Percentiles rank a stretch among this genome's conserved stretches.
These are phyloP conservation scores for Tephrocybe sp. DNA, from an alignment of 768 basidiomycete species.

Conservation along the genomic window DNA sequence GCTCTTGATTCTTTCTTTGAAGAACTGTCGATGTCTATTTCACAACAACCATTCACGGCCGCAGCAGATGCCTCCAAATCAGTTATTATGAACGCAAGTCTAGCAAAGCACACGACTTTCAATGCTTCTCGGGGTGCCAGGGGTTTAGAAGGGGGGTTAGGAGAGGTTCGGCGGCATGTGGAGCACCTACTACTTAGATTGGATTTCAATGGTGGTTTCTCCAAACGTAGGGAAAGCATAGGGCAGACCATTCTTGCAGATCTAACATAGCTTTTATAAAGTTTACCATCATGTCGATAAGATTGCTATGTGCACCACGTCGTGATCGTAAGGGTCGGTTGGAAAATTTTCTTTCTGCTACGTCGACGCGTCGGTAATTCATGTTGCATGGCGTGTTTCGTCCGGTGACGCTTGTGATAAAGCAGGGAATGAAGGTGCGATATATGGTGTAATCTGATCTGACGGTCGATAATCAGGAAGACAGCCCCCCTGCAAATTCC, in stretches of 20 bases:
- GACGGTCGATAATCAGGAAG: constrained; percentile 21
- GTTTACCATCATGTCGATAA: constrained; percentile 17
- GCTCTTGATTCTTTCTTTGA: constrained; percentile 80
- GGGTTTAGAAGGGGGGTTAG: constrained; percentile 53
- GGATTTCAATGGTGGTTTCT: constrained; percentile 83
- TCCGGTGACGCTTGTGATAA: constrained; percentile 6
- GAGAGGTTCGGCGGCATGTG: constrained; percentile 74
- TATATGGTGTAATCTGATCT: constrained; percentile 19
- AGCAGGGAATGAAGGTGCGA: constrained; percentile 15
- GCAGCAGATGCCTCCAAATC: constrained; percentile 75
- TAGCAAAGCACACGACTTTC: constrained; percentile 53
- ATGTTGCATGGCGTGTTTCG: constrained; percentile 10
- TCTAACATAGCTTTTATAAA: constrained; percentile 6
- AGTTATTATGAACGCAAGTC: constrained; percentile 56
- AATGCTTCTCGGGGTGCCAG: constrained; percentile 51
- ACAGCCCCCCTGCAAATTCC: constrained; percentile 28
- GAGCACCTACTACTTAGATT: constrained; percentile 80
- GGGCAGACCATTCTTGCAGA: constrained; percentile 37
- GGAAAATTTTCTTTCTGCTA: constrained; percentile 1
- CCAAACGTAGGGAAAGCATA: constrained; percentile 39
- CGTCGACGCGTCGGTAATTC: constrained; percentile 1
- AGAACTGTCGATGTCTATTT: constrained; percentile 72
- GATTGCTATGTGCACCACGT: constrained; percentile 5
- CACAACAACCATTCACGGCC: constrained; percentile 66
- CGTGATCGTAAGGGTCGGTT: constrained; percentile 9